Evolutionary conservation across 345 rosid genomes (phyloP), one percentile per base, ranked within the genome.

Genomic region (Firmiana major): DNA sequence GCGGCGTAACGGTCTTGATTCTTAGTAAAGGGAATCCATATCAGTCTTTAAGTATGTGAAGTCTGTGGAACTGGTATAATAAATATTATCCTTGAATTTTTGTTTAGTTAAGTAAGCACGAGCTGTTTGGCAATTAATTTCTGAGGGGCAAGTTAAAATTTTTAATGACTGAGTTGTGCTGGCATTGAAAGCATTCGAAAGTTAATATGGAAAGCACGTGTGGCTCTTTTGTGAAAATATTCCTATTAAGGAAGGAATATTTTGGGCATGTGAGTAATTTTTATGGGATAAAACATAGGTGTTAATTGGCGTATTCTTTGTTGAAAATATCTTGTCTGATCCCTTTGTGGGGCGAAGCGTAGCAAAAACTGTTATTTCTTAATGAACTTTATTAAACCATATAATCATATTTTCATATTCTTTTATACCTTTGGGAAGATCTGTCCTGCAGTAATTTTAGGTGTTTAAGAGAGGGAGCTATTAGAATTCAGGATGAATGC

Each of bases 251-350:
- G 60, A 51, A 48, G 74, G 60, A 19, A 28, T 28, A 31, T 22
- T 7, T 15, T 15, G 40, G 73, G 16, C 58, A 26, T 28, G 15
- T 26, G 40, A 26, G 24, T 71, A 31, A 10, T 17, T 71, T 34
- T 71, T 31, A 31, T 31, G 36, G 60, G 16, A 31, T 31, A n/a
- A 38, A 40, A 42, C 64, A 38, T 36, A n/a, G 22, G 49, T 76
- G 43, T 16, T 42, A 64, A 17, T 45, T 4, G 8, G 34, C 2
- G 4, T 31, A 26, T 31, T 10, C 1, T 70, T 70, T 48, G 21
- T 17, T 66, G 71, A 7, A 26, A 70, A 26, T 70, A 26, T 48
- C 51, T 34, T 71, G 62, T 51, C 43, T 71, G 75, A 34, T 68
- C 24, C 57, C n/a, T 13, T 46, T 12, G 40, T 46, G 38, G 38